Percentiles rank a stretch among this genome's conserved stretches.
These are phyloP conservation scores for Xerocomellus chrysenteron DNA, from an alignment of 768 basidiomycete genomes.

Conservation along the genomic window DNA sequence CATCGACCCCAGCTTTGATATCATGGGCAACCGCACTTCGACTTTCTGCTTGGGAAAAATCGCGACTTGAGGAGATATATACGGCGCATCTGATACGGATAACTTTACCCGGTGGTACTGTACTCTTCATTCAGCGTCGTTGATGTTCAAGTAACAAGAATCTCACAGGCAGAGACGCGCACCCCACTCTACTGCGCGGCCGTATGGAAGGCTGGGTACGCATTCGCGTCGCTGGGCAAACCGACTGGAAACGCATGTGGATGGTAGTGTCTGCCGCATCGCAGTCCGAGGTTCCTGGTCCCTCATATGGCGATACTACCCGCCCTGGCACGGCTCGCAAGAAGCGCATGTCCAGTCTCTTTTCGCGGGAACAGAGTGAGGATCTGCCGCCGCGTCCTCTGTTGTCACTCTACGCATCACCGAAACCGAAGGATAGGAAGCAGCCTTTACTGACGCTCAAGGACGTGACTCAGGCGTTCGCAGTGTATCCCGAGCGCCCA, in stretches of 20 bases:
- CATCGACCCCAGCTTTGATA: slow-evolving; percentile 61
- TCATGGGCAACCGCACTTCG: slow-evolving; percentile 94
- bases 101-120: slow-evolving; percentile 52
- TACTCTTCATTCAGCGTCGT: slow-evolving; percentile 22
- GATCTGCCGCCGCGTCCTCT: slow-evolving; percentile 38
- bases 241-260: slow-evolving; percentile 94
- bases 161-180: slow-evolving; percentile 45
- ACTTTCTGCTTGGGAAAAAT: slow-evolving; percentile 92
- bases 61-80: slow-evolving; percentile 94
- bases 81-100: slow-evolving; percentile 90
- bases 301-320: slow-evolving; percentile 28
- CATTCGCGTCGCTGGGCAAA: slow-evolving; percentile 92
- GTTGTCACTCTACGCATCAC: slow-evolving; percentile 59
- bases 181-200: slow-evolving; percentile 64
- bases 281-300: slow-evolving; percentile 25
- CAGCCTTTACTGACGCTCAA: slow-evolving; percentile 67
- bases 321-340: slow-evolving; percentile 32
- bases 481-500: slow-evolving; percentile 94
- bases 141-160: slow-evolving; percentile 18
- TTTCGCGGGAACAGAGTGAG: slow-evolving; percentile 49
- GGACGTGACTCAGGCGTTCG: slow-evolving; percentile 80
- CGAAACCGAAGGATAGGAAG: slow-evolving; percentile 74
- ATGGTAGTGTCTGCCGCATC: slow-evolving; percentile 62
- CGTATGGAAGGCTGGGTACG: slow-evolving; percentile 91
- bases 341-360: slow-evolving; percentile 63